Base-by-base conservation (phyloP, 345 rosid genomes). In the Turnera subulata region DNA sequence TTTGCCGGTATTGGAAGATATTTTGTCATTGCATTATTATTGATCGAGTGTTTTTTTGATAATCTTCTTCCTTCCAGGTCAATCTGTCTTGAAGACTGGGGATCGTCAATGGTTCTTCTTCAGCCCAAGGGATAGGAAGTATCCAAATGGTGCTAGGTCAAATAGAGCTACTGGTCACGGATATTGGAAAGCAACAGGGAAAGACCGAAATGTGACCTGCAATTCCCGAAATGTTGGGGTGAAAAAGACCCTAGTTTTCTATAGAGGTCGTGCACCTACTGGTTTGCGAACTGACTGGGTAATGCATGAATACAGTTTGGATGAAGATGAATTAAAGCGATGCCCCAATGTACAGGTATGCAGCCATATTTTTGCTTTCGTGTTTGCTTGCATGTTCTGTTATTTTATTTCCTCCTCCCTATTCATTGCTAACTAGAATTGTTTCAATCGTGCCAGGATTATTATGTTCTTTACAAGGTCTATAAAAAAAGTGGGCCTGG, bases 41-140 rank as follows among this genome's bases (percentile, higher is more conserved):
- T 24, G 44, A 13, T 22, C 46, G 55, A 13, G 45, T 49, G 24
- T 53, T 56, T 15, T 4, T n/a, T n/a, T n/a, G n/a, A n/a, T n/a
- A n/a, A n/a, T n/a, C n/a, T n/a, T n/a, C 11, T 5, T 26, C 14
- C 4, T 62, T 32, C 59, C 81, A 78, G 85, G 81, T 42, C 90
- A 78, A 61, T 80, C 95, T 0, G 25, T 82, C 6, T 54, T 85
- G 72, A 88, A 78, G 80, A 80, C 80, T 15, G 83, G 96, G 15
- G 96, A 91, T 69, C 80, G 98, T 70, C 98, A 88, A 40, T 91
- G 96, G 96, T 88, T 79, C 81, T 91, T 86, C 53, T 88, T 91
- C 70, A 84, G 82, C 71, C 82, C 88, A 1, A 88, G 92, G 63
- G 95, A 85, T 63, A 74, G 84, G 79, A 91, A 76, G 70, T 89